These are phyloP conservation scores for Lactarius pseudohatsudake DNA, from an alignment of 768 basidiomycete species.

Conservation along the genomic window DNA sequence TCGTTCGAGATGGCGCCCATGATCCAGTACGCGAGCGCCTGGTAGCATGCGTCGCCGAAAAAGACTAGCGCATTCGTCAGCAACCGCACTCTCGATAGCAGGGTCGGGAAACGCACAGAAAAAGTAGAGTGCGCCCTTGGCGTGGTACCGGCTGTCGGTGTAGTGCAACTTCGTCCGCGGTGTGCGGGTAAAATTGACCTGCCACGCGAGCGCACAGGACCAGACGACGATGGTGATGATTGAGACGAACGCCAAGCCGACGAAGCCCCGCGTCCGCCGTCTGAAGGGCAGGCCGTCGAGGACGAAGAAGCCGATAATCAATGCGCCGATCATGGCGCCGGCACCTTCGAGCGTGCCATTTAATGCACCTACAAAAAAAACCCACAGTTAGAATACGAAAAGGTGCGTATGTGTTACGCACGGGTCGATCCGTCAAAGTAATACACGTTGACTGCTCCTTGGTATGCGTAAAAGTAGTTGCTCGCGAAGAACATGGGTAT, in stretches of 20 bases:
- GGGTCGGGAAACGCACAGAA: conserved; percentile 36
- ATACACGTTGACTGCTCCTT: conserved; percentile 42
- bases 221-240: conserved; percentile 39
- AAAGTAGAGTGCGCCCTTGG: conserved; percentile 42
- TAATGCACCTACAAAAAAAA: conserved; percentile 34
- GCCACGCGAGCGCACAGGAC: conserved; percentile 42
- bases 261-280: conserved; percentile 41
- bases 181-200: conserved; percentile 40
- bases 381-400: background rate
- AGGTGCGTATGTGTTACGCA: background rate
- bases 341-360: conserved; percentile 41
- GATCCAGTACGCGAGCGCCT: conserved; percentile 42
- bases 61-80: conserved; percentile 34
- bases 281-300: conserved; percentile 39
- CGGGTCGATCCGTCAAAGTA: conserved; percentile 46
- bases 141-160: conserved; percentile 37
- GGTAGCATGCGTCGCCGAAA: conserved; percentile 40
- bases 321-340: conserved; percentile 45
- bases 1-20: conserved; percentile 47
- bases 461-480: conserved; percentile 50
- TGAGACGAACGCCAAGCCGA: conserved; percentile 39
- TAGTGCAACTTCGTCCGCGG: conserved; percentile 33
- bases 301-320: conserved; percentile 43
- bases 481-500: conserved; percentile 47
- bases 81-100: too few species aligned